Evolutionary conservation across 768 basidiomycete species (phyloP).

Genomic region (Mycena floridula): DNA sequence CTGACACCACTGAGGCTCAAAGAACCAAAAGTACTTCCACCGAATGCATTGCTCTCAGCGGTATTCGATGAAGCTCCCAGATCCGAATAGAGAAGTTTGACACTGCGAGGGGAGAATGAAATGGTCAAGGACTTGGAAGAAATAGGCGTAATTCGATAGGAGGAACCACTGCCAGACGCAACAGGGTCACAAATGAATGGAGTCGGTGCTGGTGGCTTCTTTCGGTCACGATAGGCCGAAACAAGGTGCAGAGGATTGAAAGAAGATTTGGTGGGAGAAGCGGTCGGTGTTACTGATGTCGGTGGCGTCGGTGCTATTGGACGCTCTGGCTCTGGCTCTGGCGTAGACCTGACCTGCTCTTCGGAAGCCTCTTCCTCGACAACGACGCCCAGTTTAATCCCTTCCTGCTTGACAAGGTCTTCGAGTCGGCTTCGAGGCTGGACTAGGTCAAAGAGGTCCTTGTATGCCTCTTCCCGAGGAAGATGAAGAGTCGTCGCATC

Average conservation of each 20-base stretch:
- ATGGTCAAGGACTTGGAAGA: conserved; percentile 31
- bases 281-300: neutral
- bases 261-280: conserved; percentile 2
- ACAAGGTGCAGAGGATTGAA: conserved; percentile 3
- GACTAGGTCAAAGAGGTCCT: conserved; percentile 70
- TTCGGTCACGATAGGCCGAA: conserved; percentile 4
- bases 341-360: too few relatives aligned
- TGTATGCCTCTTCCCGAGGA: conserved; percentile 69
- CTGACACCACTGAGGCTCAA: neutral
- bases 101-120: conserved; percentile 32
- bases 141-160: conserved; percentile 11
- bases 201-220: conserved; percentile 1
- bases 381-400: neutral
- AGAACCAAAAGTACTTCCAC: conserved; percentile 1
- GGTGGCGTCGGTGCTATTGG: neutral
- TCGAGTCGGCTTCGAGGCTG: conserved; percentile 75
- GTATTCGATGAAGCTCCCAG: neutral
- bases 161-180: too few relatives aligned
- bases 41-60: neutral
- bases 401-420: conserved; percentile 45
- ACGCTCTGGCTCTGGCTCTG: neutral
- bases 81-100: conserved; percentile 26
- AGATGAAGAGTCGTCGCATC: conserved; percentile 74
- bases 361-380: neutral
- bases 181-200: too few relatives aligned